Evolutionary conservation across 805 yeast genomes (phyloP).

Genomic region (Saccharomycopsis malanga): DNA sequence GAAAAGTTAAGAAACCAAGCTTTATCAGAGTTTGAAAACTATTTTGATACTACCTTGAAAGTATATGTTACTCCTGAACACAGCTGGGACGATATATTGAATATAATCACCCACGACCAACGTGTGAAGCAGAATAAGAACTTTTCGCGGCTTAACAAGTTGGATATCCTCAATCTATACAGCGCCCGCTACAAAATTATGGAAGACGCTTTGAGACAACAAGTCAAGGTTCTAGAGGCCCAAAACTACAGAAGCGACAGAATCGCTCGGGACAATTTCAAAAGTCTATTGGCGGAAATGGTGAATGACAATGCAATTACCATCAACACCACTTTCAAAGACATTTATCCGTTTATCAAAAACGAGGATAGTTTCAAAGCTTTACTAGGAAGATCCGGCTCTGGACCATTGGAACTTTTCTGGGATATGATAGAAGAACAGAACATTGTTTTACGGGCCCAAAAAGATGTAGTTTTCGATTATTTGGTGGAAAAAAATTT

Average conservation of each 20-base stretch:
- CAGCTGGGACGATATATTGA: constrained; percentile 35
- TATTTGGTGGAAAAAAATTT: constrained; percentile 30
- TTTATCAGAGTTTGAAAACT: constrained; percentile 42
- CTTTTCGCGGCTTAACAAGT: constrained; percentile 42
- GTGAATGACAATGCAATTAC: constrained; percentile 30
- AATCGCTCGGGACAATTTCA: constrained; percentile 56
- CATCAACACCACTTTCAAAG: constrained; percentile 54
- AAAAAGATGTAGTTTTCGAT: constrained; percentile 53
- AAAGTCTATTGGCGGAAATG: constrained; percentile 36
- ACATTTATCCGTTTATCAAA: constrained; percentile 43
- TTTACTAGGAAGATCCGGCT: constrained; percentile 69
- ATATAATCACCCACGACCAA: constrained; percentile 35
- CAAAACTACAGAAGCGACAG: constrained; percentile 52
- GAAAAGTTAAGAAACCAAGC: constrained; percentile 40
- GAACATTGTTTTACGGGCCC: constrained; percentile 46
- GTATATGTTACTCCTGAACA: constrained; percentile 21
- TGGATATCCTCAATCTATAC: constrained; percentile 55
- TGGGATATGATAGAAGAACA: constrained; percentile 67
- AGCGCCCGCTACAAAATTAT: constrained; percentile 30
- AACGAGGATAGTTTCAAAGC: constrained; percentile 51
- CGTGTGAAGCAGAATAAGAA: constrained; percentile 55
- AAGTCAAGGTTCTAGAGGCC: constrained; percentile 27
- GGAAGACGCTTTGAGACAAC: constrained; percentile 25
- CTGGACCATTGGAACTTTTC: constrained; percentile 68
- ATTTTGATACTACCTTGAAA: constrained; percentile 33